Evolutionary conservation across 495 filamentous ascomycete species (phyloP).

Genomic region (Penicillium bovifimosum): DNA sequence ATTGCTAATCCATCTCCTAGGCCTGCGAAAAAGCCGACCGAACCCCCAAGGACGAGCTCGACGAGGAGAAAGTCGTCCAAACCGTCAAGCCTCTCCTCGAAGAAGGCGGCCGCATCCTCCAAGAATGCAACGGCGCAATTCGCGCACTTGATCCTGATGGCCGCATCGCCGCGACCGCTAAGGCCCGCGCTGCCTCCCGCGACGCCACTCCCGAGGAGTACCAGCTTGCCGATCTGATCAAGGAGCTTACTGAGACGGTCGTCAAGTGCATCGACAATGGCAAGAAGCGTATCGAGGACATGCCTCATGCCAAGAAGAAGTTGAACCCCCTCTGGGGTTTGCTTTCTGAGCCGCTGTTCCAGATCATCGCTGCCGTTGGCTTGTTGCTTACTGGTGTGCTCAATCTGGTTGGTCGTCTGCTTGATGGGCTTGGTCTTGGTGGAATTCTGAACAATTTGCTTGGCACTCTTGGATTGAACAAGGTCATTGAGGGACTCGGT

Average conservation of each 20-base stretch:
- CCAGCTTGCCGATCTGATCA: constrained; percentile 73
- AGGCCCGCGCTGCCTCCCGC: constrained; percentile 70
- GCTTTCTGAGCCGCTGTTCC: constrained; percentile 77
- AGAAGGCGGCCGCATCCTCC: constrained; percentile 72
- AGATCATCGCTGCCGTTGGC: constrained; percentile 89
- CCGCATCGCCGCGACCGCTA: constrained; percentile 76
- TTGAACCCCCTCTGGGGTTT: constrained; percentile 84
- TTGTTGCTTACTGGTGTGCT: constrained; percentile 78
- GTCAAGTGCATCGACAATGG: constrained; percentile 79
- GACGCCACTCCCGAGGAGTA: constrained; percentile 88
- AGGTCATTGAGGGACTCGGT: constrained; percentile 69
- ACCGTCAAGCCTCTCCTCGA: constrained; percentile 83
- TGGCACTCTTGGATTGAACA: constrained; percentile 73
- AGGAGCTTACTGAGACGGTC: constrained; percentile 61
- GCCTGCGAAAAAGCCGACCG: constrained; percentile 74
- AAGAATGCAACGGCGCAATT: constrained; percentile 85
- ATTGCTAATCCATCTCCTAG: constrained; percentile 37
- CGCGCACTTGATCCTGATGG: constrained; percentile 89
- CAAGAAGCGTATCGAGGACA: constrained; percentile 78
- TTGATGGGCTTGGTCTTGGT: constrained; percentile 81
- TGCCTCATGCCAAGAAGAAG: constrained; percentile 92
- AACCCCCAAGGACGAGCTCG: constrained; percentile 82
- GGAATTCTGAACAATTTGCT: constrained; percentile 73
- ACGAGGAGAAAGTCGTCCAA: constrained; percentile 83
- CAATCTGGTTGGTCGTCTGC: constrained; percentile 69